Conservation (phyloP, 495 filamentous ascomycete genomes). For the Extremus antarcticus region DNA sequence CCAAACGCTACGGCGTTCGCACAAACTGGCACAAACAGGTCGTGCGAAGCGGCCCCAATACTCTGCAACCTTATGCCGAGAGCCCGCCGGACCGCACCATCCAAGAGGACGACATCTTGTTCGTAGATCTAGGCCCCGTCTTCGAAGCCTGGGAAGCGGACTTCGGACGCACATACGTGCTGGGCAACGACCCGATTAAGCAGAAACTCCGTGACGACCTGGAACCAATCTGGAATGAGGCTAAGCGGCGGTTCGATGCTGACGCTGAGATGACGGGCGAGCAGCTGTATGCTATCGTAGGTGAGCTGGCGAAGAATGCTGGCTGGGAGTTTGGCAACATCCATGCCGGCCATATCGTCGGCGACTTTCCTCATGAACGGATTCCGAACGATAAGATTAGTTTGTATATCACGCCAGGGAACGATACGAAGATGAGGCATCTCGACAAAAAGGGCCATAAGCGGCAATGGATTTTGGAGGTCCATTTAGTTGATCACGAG, state of each 20-base stretch:
- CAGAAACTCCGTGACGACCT: slow-evolving; percentile 35
- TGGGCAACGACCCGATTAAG: slow-evolving; percentile 38
- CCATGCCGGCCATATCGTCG: slow-evolving; percentile 35
- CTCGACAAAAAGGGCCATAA: slow-evolving; percentile 33
- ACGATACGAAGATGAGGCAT: slow-evolving; percentile 23
- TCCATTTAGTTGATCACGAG: slow-evolving; percentile 36
- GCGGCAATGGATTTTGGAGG: slow-evolving; percentile 43
- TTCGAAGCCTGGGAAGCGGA: slow-evolving; percentile 45
- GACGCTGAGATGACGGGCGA: not conserved
- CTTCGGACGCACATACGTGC: slow-evolving; percentile 39
- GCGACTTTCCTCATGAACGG: slow-evolving; percentile 34
- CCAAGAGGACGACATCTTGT: slow-evolving; percentile 38
- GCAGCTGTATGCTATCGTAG: not conserved
- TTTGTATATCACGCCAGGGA: not conserved
- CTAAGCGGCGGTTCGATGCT: slow-evolving; percentile 24
- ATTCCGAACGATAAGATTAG: slow-evolving; percentile 36
- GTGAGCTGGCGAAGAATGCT: slow-evolving; percentile 9
- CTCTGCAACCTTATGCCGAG: slow-evolving; percentile 35
- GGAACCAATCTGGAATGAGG: slow-evolving; percentile 34
- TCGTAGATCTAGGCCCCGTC: slow-evolving; percentile 41
- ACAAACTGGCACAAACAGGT: slow-evolving; percentile 45
- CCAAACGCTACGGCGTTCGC: slow-evolving; percentile 33
- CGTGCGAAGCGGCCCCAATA: slow-evolving; percentile 41
- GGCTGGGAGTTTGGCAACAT: slow-evolving; percentile 36
- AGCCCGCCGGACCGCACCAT: slow-evolving; percentile 42